A percentile compares a stretch with the other conserved stretches of the same genome.
Evolutionary conservation across 2,329 filamentous ascomycete genomes (phyloP).

Genomic region (Diaporthe nobilis): DNA sequence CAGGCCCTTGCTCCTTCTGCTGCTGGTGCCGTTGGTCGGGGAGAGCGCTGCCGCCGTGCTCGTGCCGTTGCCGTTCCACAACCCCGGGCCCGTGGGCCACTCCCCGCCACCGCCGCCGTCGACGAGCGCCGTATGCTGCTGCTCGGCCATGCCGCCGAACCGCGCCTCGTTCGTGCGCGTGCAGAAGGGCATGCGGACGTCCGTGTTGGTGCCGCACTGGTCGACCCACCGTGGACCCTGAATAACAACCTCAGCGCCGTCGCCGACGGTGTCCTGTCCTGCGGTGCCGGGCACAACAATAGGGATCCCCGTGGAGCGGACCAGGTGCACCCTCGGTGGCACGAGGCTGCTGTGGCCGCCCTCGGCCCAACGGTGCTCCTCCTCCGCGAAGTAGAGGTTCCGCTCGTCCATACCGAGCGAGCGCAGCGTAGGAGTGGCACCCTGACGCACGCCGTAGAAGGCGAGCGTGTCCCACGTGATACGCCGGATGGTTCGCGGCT

Average conservation of each 20-base stretch:
- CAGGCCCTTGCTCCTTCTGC: neutral
- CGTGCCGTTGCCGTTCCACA: conserved; percentile 40
- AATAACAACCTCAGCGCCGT: conserved; percentile 44
- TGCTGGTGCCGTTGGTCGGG: neutral
- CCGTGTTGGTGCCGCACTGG: conserved; percentile 60
- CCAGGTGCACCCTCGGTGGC: conserved; percentile 60
- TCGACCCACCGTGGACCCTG: conserved; percentile 65
- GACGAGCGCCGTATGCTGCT: neutral
- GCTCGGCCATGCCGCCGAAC: neutral
- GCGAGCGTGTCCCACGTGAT: conserved; percentile 67
- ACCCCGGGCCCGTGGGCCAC: neutral
- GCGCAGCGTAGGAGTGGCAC: conserved; percentile 63
- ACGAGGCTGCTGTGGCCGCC: conserved; percentile 59
- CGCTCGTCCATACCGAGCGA: conserved; percentile 63
- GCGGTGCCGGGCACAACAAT: conserved; percentile 51
- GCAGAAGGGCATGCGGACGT: conserved; percentile 60
- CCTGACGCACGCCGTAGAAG: conserved; percentile 67
- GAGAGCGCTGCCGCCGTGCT: neutral
- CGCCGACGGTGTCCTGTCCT: neutral
- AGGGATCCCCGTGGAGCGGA: conserved; percentile 68
- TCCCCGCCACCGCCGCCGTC: conserved; percentile 52
- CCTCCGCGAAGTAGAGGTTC: conserved; percentile 70
- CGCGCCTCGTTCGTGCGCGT: conserved; percentile 52
- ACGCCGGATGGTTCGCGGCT: conserved; percentile 62
- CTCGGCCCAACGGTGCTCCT: conserved; percentile 65